phyloP scores from a whole-genome alignment of 2,329 filamentous ascomycete species.

The Xylaria sp. region DNA sequence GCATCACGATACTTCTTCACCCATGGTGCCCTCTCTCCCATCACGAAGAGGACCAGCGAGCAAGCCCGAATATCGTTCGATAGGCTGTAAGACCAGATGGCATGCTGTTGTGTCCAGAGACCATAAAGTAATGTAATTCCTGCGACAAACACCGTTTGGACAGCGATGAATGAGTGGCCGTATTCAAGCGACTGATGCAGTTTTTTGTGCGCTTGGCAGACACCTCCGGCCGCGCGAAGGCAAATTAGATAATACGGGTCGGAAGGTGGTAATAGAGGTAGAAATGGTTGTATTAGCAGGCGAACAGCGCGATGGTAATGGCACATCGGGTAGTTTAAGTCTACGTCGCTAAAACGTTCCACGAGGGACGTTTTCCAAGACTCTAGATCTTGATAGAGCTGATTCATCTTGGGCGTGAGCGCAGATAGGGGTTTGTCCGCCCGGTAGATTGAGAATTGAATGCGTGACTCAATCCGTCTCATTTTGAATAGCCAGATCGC shows the following conservation, averaged over 20 bases:
- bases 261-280: constrained; percentile 57
- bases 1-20: constrained; percentile 61
- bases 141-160: constrained; percentile 57
- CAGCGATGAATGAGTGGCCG: constrained; percentile 56
- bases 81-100: constrained; percentile 60
- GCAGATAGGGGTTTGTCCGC: constrained; percentile 58
- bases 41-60: constrained; percentile 61
- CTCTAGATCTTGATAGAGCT: constrained; percentile 58
- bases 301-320: constrained; percentile 62
- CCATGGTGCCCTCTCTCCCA: constrained; percentile 61
- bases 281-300: constrained; percentile 62
- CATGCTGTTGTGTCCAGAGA: constrained; percentile 56
- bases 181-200: constrained; percentile 55
- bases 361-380: constrained; percentile 57
- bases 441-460: constrained; percentile 64
- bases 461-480: constrained; percentile 60
- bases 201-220: constrained; percentile 57
- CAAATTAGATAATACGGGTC: constrained; percentile 60
- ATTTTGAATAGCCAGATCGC: constrained; percentile 58
- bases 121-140: constrained; percentile 55
- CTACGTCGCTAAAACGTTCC: constrained; percentile 50
- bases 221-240: constrained; percentile 53
- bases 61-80: constrained; percentile 62
- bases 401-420: constrained; percentile 60
- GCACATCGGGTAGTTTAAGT: constrained; percentile 60